Conservation (phyloP, 1,284 basidiomycete species). For the Violaceomyces palustris region DNA sequence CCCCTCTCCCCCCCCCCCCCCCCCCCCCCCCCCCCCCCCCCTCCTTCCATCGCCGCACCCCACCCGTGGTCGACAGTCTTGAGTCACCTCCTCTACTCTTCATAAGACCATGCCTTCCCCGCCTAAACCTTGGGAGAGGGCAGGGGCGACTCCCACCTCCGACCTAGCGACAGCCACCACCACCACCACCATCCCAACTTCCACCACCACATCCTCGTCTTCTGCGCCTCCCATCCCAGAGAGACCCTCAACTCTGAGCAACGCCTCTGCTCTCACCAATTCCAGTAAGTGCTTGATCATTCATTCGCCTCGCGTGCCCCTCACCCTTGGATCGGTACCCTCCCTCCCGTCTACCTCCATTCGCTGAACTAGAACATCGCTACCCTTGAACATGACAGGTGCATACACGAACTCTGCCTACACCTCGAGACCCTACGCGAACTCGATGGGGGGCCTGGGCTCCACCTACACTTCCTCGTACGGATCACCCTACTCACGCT, state of each 20-base stretch:
- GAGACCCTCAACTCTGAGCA: constrained; percentile 34
- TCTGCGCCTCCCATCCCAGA: constrained; percentile 44
- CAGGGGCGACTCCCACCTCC: too few relatives aligned
- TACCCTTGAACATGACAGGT: constrained; percentile 5
- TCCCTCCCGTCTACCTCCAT: neutral
- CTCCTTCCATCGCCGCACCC: too few relatives aligned
- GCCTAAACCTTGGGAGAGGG: constrained; percentile 51
- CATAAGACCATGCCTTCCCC: constrained; percentile 39
- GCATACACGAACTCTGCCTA: constrained; percentile 15
- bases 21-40: too few relatives aligned
- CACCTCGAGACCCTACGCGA: constrained; percentile 26
- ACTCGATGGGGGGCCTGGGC: constrained; percentile 38
- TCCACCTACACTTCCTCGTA: constrained; percentile 41
- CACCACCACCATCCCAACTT: constrained; percentile 8
- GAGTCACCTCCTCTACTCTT: neutral
- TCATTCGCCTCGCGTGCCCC: neutral
- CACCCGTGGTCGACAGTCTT: too few relatives aligned
- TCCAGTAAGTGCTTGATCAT: neutral
- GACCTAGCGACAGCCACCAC: constrained; percentile 12
- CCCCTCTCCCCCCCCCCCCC: neutral
- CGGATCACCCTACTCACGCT: constrained; percentile 45
- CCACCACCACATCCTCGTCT: constrained; percentile 12
- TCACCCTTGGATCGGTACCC: neutral
- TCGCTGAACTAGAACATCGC: neutral
- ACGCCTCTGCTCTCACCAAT: constrained; percentile 1